Percentiles rank a stretch among this genome's conserved stretches.
phyloP scores from a whole-genome alignment of 192 early-diverging fungal species.

The Coemansia sp. region DNA sequence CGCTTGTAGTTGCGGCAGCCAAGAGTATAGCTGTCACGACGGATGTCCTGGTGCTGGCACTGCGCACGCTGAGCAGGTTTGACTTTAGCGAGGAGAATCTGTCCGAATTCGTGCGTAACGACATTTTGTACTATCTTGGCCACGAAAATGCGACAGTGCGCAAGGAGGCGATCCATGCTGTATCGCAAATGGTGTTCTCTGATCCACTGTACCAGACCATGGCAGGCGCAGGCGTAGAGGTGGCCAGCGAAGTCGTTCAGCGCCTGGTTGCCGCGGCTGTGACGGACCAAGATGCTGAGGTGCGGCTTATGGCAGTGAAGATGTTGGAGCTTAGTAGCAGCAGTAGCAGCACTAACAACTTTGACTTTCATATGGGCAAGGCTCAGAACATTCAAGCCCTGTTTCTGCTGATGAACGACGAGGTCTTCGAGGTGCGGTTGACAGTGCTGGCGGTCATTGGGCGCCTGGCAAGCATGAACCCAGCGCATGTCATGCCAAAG shows the following conservation, averaged over 20 bases:
- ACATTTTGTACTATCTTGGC: conserved; percentile 76
- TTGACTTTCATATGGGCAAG: conserved; percentile 88
- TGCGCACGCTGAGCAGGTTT: conserved; percentile 80
- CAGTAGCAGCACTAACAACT: conserved; percentile 56
- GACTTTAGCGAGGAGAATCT: conserved; percentile 82
- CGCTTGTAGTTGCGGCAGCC: conserved; percentile 18
- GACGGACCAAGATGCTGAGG: conserved; percentile 62
- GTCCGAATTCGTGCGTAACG: conserved; percentile 87
- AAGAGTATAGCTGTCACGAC: conserved; percentile 26
- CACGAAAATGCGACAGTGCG: conserved; percentile 75
- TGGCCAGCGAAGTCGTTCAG: conserved; percentile 86
- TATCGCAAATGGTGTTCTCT: conserved; percentile 76
- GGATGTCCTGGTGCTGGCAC: conserved; percentile 75
- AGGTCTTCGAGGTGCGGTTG: conserved; percentile 83
- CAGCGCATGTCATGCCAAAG: conserved; percentile 89
- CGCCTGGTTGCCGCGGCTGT: conserved; percentile 85
- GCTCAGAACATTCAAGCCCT: conserved; percentile 86
- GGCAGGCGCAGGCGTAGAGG: conserved; percentile 70
- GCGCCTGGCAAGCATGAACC: conserved; percentile 79
- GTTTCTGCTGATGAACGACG: conserved; percentile 89
- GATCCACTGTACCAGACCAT: conserved; percentile 83
- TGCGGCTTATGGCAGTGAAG: conserved; percentile 13
- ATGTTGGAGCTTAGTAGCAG: conserved; percentile 59
- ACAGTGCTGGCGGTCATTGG: conserved; percentile 83
- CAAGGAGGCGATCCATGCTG: conserved; percentile 67